Percentiles rank a stretch among this genome's conserved stretches.
These are phyloP conservation scores for Rhizoclosmatium globosum DNA, from an alignment of 192 early-diverging fungal genomes.

Conservation along the genomic window DNA sequence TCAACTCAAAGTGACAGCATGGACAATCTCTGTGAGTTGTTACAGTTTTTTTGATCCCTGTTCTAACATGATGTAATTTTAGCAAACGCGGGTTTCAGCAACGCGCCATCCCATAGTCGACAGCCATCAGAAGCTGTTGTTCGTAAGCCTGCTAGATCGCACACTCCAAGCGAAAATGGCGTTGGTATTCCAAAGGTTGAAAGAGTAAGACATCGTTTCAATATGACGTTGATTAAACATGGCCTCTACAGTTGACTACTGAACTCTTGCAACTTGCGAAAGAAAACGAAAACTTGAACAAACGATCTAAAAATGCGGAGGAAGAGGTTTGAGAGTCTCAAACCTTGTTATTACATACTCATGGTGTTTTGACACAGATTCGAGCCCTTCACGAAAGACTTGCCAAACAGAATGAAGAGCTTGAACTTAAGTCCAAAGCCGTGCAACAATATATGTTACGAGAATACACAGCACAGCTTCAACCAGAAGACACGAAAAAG, in stretches of 20 bases:
- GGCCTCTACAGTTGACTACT: slow-evolving; percentile 44
- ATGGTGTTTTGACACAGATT: slow-evolving; percentile 37
- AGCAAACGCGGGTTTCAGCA: neutral
- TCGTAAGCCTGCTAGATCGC: neutral
- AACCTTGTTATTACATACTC: neutral
- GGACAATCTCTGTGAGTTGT: slow-evolving; percentile 19
- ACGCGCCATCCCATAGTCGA: slow-evolving; percentile 1
- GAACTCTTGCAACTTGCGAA: slow-evolving; percentile 54
- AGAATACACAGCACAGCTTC: slow-evolving; percentile 51
- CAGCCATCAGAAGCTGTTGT: neutral
- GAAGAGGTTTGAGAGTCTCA: slow-evolving; percentile 48
- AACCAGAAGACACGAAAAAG: slow-evolving; percentile 55
- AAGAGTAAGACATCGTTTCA: slow-evolving; percentile 28
- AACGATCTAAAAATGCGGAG: slow-evolving; percentile 49
- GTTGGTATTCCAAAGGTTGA: slow-evolving; percentile 50
- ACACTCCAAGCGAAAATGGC: neutral
- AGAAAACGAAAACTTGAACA: slow-evolving; percentile 61
- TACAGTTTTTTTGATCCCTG: neutral
- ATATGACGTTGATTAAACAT: neutral
- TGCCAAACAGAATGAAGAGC: slow-evolving; percentile 46
- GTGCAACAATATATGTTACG: slow-evolving; percentile 60
- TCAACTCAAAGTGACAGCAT: slow-evolving; percentile 2
- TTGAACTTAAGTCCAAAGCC: slow-evolving; percentile 62
- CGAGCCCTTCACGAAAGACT: slow-evolving; percentile 44
- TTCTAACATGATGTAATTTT: neutral